Evolutionary conservation across 164 flowering plant species (phyloP).

Genomic region (Vitis rotundifolia): DNA sequence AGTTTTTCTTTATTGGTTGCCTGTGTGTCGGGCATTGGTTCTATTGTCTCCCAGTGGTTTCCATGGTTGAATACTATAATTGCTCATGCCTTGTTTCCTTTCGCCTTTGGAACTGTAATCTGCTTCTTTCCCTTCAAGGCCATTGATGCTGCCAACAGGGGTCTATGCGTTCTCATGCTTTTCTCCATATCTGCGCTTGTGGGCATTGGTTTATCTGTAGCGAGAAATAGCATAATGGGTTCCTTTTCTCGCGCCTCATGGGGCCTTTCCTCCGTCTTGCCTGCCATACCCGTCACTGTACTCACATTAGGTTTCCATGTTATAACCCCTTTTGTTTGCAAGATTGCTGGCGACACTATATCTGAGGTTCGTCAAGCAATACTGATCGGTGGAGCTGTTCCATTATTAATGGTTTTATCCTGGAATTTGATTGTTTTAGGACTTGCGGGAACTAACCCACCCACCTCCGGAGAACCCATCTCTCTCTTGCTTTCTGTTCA

Average conservation of each 20-base stretch:
- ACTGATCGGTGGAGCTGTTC: conserved; percentile 57
- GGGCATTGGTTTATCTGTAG: conserved; percentile 51
- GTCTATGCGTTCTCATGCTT: conserved; percentile 56
- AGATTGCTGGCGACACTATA: conserved; percentile 47
- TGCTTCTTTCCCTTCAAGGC: conserved; percentile 50
- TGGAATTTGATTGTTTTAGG: conserved; percentile 79
- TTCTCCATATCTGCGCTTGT: conserved; percentile 57
- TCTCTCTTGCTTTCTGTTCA: conserved; percentile 60
- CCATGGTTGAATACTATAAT: conserved; percentile 37
- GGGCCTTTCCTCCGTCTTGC: conserved; percentile 46
- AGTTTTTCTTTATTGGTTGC: conserved; percentile 67
- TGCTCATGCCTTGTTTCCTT: conserved; percentile 54
- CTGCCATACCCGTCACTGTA: conserved; percentile 65
- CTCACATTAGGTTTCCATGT: conserved; percentile 79
- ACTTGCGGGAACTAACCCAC: conserved; percentile 34
- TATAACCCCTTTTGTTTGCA: conserved; percentile 70
- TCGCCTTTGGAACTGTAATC: conserved; percentile 35
- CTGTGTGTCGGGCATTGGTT: conserved; percentile 71
- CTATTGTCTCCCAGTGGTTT: conserved; percentile 51
- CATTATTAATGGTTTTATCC: conserved; percentile 63
- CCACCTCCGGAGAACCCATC: conserved; percentile 44
- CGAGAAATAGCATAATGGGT: conserved; percentile 41
- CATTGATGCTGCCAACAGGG: conserved; percentile 53
- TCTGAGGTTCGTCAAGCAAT: conserved; percentile 60
- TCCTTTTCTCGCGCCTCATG: conserved; percentile 54